phyloP scores from a whole-genome alignment of 2,329 filamentous ascomycete species.

The Aureobasidium sp. region DNA sequence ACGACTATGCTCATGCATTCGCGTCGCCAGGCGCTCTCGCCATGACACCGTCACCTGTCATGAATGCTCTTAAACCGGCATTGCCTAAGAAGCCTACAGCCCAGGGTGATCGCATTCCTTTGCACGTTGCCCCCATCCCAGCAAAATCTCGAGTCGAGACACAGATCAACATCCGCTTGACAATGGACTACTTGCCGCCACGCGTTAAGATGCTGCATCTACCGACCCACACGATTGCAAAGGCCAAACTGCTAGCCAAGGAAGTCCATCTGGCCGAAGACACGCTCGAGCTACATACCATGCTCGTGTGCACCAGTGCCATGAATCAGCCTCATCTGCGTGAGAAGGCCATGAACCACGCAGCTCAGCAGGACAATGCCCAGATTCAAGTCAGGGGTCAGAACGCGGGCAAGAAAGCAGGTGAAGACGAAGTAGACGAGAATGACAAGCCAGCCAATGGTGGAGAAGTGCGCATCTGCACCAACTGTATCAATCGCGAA shows the following conservation, averaged over 20 bases:
- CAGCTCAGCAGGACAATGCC: slow-evolving; percentile 35
- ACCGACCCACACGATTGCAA: slow-evolving; percentile 84
- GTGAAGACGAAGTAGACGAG: slow-evolving; percentile 40
- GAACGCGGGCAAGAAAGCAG: slow-evolving; percentile 30
- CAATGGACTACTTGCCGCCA: slow-evolving; percentile 63
- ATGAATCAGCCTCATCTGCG: slow-evolving; percentile 65
- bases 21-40: slow-evolving; percentile 23
- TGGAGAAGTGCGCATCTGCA: slow-evolving; percentile 87
- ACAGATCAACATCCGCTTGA: slow-evolving; percentile 82
- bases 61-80: slow-evolving; percentile 20
- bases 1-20: slow-evolving; percentile 23
- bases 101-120: slow-evolving; percentile 20
- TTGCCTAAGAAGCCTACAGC: slow-evolving; percentile 11
- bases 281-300: slow-evolving; percentile 69
- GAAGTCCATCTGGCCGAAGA: slow-evolving; percentile 60
- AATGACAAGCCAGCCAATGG: slow-evolving; percentile 74
- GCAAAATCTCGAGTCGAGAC: slow-evolving; percentile 89
- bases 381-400: slow-evolving; percentile 36
- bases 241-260: slow-evolving; percentile 81
- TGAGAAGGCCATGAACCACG: slow-evolving; percentile 57
- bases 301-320: slow-evolving; percentile 84
- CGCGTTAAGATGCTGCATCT: slow-evolving; percentile 76
- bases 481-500: slow-evolving; percentile 84
- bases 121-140: slow-evolving; percentile 29
- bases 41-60: slow-evolving; percentile 28